These are phyloP conservation scores for Glycine latifolia DNA, from an alignment of 306 rosid genomes.

Conservation along the genomic window DNA sequence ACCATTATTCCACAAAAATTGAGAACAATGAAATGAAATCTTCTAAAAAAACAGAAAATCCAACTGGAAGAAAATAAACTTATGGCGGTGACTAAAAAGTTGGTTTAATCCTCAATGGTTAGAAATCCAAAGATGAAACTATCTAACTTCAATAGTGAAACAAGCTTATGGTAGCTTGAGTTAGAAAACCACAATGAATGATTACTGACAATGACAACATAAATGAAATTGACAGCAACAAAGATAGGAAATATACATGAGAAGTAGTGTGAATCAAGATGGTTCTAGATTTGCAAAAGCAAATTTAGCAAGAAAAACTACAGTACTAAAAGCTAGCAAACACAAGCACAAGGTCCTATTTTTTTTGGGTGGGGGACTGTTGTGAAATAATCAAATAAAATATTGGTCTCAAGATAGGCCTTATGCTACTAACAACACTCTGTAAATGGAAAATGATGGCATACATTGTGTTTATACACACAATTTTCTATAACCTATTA, in stretches of 20 bases:
- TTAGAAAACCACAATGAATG: slow-evolving; percentile 21
- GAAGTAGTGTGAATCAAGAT: slow-evolving; percentile 30
- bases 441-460: neutral
- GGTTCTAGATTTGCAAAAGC: slow-evolving; percentile 2
- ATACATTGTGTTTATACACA: neutral
- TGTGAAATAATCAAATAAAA: neutral
- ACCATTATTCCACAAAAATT: neutral
- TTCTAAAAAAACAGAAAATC: slow-evolving; percentile 2
- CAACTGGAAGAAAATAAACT: slow-evolving; percentile 8
- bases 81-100: too few relatives aligned
- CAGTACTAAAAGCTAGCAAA: neutral
- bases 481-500: neutral
- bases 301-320: neutral
- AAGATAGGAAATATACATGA: neutral
- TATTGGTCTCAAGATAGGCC: neutral
- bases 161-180: slow-evolving; percentile 8
- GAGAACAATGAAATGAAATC: neutral
- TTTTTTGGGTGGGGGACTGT: neutral
- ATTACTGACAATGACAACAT: neutral
- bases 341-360: slow-evolving; percentile 1
- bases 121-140: slow-evolving; percentile 24
- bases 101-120: slow-evolving; percentile 13
- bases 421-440: neutral
- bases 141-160: slow-evolving; percentile 32
- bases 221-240: neutral